A percentile compares a stretch with the other conserved stretches of the same genome.
These are phyloP conservation scores for Aspergillus piperis DNA, from an alignment of 2,329 filamentous ascomycete genomes.

Conservation along the genomic window DNA sequence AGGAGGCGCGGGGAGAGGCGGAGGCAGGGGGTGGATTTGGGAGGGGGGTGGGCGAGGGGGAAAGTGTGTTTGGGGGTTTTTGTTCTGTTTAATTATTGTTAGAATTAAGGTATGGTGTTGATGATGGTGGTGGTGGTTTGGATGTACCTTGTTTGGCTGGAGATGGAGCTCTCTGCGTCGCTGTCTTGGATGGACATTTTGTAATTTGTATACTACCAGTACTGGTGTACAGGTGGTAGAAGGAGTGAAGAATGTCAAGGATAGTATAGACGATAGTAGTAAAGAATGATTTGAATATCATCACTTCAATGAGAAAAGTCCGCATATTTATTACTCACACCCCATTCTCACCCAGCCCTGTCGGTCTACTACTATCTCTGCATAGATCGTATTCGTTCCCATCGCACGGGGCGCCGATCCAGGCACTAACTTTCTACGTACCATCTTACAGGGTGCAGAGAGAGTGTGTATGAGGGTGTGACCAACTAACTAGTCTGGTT, in stretches of 20 bases:
- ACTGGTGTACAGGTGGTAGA: not conserved
- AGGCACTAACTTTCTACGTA: not conserved
- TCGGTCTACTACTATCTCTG: not conserved
- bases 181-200: not conserved
- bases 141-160: not conserved
- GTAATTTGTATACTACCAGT: not conserved
- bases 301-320: not conserved
- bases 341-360: too few relatives aligned
- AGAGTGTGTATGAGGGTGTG: too few relatives aligned
- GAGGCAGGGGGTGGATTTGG: constrained; percentile 28
- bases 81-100: not conserved
- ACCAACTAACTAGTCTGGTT: not conserved
- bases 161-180: not conserved
- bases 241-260: not conserved
- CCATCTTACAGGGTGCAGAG: too few relatives aligned
- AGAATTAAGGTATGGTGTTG: not conserved
- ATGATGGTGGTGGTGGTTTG: not conserved
- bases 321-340: not conserved
- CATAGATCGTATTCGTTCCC: constrained; percentile 6
- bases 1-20: constrained; percentile 31
- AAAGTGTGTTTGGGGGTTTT: constrained; percentile 27
- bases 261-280: not conserved
- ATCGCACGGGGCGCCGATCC: not conserved
- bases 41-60: constrained; percentile 33
- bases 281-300: not conserved